Evolutionary conservation across 805 yeast genomes (phyloP).

Genomic region (Metschnikowia proteae): DNA sequence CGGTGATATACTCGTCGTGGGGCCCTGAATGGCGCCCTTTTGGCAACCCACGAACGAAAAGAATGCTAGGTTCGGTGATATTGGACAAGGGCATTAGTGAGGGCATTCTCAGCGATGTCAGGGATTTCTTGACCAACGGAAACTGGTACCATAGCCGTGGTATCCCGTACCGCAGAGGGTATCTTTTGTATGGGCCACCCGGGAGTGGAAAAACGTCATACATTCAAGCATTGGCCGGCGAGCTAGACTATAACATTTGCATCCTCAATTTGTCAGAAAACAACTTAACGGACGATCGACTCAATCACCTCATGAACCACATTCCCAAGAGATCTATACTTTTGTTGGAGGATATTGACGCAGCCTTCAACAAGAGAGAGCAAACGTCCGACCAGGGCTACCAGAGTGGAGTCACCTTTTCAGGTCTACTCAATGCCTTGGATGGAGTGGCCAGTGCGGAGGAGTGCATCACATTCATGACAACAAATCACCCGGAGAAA

Average conservation of each 20-base stretch:
- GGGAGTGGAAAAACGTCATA: constrained; percentile 96
- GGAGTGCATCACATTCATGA: constrained; percentile 95
- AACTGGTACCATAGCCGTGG: constrained; percentile 94
- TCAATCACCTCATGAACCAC: constrained; percentile 94
- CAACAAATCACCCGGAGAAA: constrained; percentile 94
- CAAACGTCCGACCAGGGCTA: constrained; percentile 76
- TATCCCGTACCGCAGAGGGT: constrained; percentile 96
- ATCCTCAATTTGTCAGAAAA: constrained; percentile 86
- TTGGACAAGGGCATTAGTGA: constrained; percentile 74
- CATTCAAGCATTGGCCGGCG: constrained; percentile 96
- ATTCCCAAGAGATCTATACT: constrained; percentile 86
- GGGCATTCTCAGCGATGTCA: constrained; percentile 62
- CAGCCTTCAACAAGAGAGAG: constrained; percentile 83
- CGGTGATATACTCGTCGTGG: constrained; percentile 90
- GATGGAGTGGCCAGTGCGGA: constrained; percentile 98
- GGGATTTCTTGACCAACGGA: constrained; percentile 74
- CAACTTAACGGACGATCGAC: constrained; percentile 88
- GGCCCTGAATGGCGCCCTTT: constrained; percentile 99
- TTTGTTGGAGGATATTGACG: constrained; percentile 89
- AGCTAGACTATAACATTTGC: constrained; percentile 91
- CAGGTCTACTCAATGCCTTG: constrained; percentile 87
- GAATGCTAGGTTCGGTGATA: constrained; percentile 81
- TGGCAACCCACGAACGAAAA: constrained; percentile 89
- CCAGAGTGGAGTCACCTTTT: constrained; percentile 87
- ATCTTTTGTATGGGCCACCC: constrained; percentile 92